phyloP scores from a whole-genome alignment of 1,284 basidiomycete species.

The Ustilago loliicola region DNA sequence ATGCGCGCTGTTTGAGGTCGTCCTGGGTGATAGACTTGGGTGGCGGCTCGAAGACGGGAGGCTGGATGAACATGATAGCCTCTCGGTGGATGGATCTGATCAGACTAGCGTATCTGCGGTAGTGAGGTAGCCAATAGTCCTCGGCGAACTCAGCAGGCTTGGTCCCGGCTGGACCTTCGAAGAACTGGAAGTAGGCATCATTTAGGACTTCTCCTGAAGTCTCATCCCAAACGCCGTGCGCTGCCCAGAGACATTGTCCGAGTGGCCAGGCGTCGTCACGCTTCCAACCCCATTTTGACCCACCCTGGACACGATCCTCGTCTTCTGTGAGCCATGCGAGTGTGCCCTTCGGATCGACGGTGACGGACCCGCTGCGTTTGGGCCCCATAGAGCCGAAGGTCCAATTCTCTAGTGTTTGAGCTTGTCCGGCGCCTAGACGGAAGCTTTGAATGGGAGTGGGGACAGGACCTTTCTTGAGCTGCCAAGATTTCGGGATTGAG shows the following conservation, averaged over 20 bases:
- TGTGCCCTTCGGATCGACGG: constrained; percentile 84
- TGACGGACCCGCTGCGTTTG: constrained; percentile 78
- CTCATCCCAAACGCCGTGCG: constrained; percentile 90
- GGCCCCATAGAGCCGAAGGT: constrained; percentile 86
- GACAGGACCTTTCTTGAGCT: constrained; percentile 82
- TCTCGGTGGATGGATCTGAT: constrained; percentile 83
- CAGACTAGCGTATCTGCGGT: constrained; percentile 76
- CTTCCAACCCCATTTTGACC: constrained; percentile 81
- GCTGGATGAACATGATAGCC: constrained; percentile 90
- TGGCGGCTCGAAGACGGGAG: constrained; percentile 89
- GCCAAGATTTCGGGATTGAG: constrained; percentile 65
- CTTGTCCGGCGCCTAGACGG: constrained; percentile 86
- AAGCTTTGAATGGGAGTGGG: constrained; percentile 89
- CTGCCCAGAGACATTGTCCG: constrained; percentile 88
- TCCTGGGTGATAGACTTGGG: constrained; percentile 73
- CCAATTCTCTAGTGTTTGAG: constrained; percentile 88
- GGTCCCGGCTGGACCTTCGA: constrained; percentile 71
- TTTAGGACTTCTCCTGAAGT: constrained; percentile 78
- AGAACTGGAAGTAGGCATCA: constrained; percentile 81
- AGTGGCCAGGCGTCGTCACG: constrained; percentile 83
- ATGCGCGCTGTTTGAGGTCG: constrained; percentile 79
- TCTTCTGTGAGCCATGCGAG: constrained; percentile 61
- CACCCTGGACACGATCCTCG: constrained; percentile 54
- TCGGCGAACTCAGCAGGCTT: constrained; percentile 76
- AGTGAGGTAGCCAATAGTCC: constrained; percentile 88